Evolutionary conservation across 352 stramenopile species (phyloP).

Genomic region (Phytophthora lateralis): DNA sequence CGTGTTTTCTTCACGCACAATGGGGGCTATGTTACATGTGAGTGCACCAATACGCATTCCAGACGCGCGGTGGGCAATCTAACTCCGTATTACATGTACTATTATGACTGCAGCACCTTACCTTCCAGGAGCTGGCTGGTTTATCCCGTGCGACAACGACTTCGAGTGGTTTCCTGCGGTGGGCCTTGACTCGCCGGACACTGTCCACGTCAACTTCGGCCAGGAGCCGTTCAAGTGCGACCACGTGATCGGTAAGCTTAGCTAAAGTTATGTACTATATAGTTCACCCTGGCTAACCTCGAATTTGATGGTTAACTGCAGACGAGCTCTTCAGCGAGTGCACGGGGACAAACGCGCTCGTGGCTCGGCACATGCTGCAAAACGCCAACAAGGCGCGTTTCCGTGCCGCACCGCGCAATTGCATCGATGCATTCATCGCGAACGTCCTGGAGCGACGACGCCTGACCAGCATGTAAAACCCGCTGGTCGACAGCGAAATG

Average conservation of each 20-base stretch:
- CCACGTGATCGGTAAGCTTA: constrained; percentile 33
- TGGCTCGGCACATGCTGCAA: constrained; percentile 22
- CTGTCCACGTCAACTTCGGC: constrained; percentile 82
- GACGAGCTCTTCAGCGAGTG: constrained; percentile 64
- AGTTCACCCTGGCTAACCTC: neutral
- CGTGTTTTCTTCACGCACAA: constrained; percentile 74
- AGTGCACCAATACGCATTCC: neutral
- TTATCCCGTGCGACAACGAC: constrained; percentile 30
- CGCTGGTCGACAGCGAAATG: neutral
- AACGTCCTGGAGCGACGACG: constrained; percentile 25
- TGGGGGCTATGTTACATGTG: constrained; percentile 45
- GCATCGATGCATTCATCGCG: constrained; percentile 31
- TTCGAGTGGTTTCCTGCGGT: constrained; percentile 75
- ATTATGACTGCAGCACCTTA: constrained; percentile 21
- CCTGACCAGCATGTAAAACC: constrained; percentile 4
- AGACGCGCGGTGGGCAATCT: constrained; percentile 8
- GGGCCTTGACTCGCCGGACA: constrained; percentile 70
- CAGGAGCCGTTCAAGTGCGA: constrained; percentile 66
- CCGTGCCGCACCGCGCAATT: constrained; percentile 18
- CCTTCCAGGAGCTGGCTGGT: constrained; percentile 19
- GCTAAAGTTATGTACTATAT: neutral
- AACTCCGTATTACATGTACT: neutral
- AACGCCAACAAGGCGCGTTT: constrained; percentile 16
- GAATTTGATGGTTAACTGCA: constrained; percentile 2
- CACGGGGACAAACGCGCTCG: constrained; percentile 12